Base-by-base conservation (phyloP, 2,329 filamentous ascomycete species). In the Periconia sp. region DNA sequence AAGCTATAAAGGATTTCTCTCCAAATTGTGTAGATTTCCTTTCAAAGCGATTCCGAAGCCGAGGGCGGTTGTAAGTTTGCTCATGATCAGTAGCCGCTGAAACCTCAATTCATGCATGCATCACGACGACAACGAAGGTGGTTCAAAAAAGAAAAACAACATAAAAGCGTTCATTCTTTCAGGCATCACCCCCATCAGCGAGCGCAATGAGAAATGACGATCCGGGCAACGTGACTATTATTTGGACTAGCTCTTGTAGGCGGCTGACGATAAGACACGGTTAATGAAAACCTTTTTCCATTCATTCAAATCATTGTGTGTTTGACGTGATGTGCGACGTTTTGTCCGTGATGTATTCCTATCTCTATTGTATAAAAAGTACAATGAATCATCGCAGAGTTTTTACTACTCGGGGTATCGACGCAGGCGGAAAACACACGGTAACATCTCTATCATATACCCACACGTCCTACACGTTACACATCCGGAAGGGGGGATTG, bases 1-100 rank as follows among this genome's bases (percentile, higher is more conserved):
- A 97, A 97, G 89, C 88, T 97, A 83, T 97, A 96, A 79, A 80
- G 71, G 74, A 66, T 73, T 76, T 71, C 69, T 75, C 63, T 66
- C 68, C 68, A 68, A 69, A 71, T 60, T 69, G 11, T 63, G 71
- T 79, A 77, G 74, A 76, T 72, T 75, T 76, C 66, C 67, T 74
- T 73, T 66, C 54, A 50, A 65, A 61, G 59, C 66, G 61, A 66
- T 57, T 60, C 66, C 60, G 66, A 65, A 54, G 60, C 64, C 62
- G 61, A 57, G 62, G 63, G 68, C 68, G 65, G 66, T 65, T 60
- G 63, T 67, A 66, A 66, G 63, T 63, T 62, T 68, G 69, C 62
- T 66, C 62, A 64, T 65, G 64, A 65, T 68, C 60, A 63, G 56
- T 69, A 62, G 66, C 65, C 56, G 63, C 65, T 68, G 65, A 66